A percentile compares a stretch with the other conserved stretches of the same genome.
These are phyloP conservation scores for Dentipellis fragilis DNA, from an alignment of 768 basidiomycete genomes.

Conservation along the genomic window DNA sequence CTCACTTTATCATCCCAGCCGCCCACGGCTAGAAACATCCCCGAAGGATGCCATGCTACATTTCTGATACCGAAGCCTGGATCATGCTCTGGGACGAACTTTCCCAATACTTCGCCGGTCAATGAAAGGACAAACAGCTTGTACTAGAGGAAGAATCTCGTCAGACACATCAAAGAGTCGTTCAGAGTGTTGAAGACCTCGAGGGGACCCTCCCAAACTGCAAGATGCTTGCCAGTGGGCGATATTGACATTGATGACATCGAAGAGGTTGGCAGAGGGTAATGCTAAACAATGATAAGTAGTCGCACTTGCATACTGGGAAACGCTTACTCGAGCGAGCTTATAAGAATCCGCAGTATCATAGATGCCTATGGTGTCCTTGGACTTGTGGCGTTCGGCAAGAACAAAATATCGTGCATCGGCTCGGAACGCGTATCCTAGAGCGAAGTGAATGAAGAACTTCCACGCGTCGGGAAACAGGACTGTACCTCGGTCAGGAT, in stretches of 20 bases:
- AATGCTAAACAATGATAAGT: slow-evolving; percentile 48
- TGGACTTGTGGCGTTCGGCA: slow-evolving; percentile 84
- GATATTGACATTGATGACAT: slow-evolving; percentile 66
- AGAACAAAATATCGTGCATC: slow-evolving; percentile 81
- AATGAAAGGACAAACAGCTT: slow-evolving; percentile 65
- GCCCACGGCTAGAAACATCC: slow-evolving; percentile 68
- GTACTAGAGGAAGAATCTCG: slow-evolving; percentile 37
- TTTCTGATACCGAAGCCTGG: slow-evolving; percentile 76
- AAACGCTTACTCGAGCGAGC: slow-evolving; percentile 51
- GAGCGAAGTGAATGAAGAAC: slow-evolving; percentile 2
- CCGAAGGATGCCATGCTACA: slow-evolving; percentile 80
- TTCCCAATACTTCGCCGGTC: slow-evolving; percentile 50
- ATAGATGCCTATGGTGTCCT: slow-evolving; percentile 80
- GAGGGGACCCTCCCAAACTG: slow-evolving; percentile 78
- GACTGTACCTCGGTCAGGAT: slow-evolving; percentile 62
- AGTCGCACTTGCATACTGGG: not conserved
- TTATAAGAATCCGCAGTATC: slow-evolving; percentile 63
- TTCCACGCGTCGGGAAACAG: not conserved
- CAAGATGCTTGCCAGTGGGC: slow-evolving; percentile 65
- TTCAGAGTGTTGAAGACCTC: slow-evolving; percentile 39
- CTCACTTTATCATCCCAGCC: slow-evolving; percentile 85
- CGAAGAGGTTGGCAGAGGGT: slow-evolving; percentile 66
- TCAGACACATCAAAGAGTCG: not conserved
- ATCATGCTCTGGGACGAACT: slow-evolving; percentile 65
- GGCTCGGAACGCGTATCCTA: slow-evolving; percentile 69